Evolutionary conservation across 202 grass and related monocot genomes (phyloP).

Genomic region (Digitaria exilis): DNA sequence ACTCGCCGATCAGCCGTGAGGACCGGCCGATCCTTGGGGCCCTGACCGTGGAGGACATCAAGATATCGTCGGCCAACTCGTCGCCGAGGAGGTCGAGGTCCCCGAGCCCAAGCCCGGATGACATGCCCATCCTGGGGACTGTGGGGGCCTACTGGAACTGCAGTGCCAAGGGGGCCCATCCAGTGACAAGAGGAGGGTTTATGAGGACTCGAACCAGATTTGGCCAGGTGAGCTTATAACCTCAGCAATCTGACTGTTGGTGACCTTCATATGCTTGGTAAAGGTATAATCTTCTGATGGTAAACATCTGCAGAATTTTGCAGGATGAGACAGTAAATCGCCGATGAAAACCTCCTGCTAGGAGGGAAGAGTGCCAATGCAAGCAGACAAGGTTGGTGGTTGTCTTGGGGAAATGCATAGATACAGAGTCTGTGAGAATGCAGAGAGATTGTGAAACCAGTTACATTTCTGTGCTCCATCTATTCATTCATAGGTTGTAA

Average conservation of each 20-base stretch:
- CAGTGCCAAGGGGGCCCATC: conserved; percentile 41
- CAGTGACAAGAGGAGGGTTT: conserved; percentile 47
- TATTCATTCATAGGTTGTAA: conserved; percentile 60
- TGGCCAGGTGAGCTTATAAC: conserved; percentile 43
- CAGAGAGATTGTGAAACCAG: conserved; percentile 11
- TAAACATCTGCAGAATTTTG: conserved; percentile 28
- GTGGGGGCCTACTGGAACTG: conserved; percentile 83
- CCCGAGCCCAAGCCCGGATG: conserved; percentile 66
- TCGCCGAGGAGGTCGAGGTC: conserved; percentile 75
- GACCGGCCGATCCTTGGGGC: conserved; percentile 91
- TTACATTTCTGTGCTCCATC: conserved; percentile 14
- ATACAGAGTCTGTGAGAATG: conserved; percentile 27
- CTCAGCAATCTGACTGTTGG: neutral
- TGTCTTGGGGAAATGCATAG: conserved; percentile 3
- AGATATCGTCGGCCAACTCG: conserved; percentile 74
- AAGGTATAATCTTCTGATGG: conserved; percentile 32
- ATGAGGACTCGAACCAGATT: conserved; percentile 63
- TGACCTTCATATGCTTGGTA: neutral
- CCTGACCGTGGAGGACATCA: conserved; percentile 84
- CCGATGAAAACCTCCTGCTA: conserved; percentile 14
- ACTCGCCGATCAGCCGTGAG: conserved; percentile 64
- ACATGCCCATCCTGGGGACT: conserved; percentile 84
- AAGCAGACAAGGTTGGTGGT: too few species aligned
- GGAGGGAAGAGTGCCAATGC: conserved; percentile 22
- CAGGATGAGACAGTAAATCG: conserved; percentile 39